Conservation (phyloP, 192 early-diverging fungal species). For the Backusella macrospora region DNA sequence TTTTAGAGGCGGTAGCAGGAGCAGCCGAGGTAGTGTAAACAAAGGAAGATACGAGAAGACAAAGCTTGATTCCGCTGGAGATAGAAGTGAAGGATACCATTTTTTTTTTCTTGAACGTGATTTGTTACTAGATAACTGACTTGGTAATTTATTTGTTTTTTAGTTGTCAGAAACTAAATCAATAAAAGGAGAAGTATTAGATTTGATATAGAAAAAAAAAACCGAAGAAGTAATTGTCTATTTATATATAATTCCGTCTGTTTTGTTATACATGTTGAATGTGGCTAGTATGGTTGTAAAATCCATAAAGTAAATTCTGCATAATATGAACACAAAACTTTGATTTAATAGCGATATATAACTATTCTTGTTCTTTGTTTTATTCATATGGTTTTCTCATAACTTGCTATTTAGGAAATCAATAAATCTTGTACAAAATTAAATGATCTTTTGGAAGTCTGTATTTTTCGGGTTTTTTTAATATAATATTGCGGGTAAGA, state of each 20-base stretch:
- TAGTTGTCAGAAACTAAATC: slow-evolving; percentile 5
- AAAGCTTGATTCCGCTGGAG: not conserved
- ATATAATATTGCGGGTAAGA: not conserved
- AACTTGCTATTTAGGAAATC: not conserved
- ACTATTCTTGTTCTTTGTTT: not conserved
- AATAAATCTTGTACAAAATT: slow-evolving; percentile 8
- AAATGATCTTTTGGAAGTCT: not conserved
- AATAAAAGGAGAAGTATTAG: not conserved
- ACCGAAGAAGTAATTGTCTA: not conserved
- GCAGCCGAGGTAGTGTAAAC: not conserved
- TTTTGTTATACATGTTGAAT: no score
- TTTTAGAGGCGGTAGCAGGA: not conserved
- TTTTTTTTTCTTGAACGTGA: not conserved
- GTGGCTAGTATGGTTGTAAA: no score
- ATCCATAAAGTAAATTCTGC: no score
- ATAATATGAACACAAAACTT: not conserved
- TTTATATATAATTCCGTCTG: not conserved
- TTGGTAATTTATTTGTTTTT: not conserved
- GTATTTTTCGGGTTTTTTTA: not conserved
- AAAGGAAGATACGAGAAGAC: not conserved
- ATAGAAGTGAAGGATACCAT: slow-evolving; percentile 18
- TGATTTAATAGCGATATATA: not conserved
- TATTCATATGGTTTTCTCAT: slow-evolving; percentile 13
- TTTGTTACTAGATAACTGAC: no score
- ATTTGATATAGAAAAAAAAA: not conserved